phyloP scores from a whole-genome alignment of 1,139 yeast genomes.

The Lodderomyces margitis region DNA sequence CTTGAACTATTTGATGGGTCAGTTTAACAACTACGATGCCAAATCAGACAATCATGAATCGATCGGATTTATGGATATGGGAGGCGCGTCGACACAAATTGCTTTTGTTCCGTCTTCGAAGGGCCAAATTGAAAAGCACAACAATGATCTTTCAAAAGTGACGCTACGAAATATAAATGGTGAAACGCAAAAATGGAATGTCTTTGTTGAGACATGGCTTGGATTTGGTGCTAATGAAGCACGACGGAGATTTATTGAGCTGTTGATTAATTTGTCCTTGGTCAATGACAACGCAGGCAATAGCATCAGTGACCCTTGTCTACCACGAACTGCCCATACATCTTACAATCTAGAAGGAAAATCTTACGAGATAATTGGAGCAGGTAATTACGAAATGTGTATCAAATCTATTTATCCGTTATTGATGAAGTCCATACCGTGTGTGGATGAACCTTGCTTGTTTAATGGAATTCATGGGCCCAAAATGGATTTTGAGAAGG shows the following conservation, averaged over 20 bases:
- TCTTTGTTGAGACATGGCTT: slow-evolving; percentile 79
- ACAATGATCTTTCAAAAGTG: slow-evolving; percentile 61
- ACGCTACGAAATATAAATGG: slow-evolving; percentile 61
- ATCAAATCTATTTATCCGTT: slow-evolving; percentile 67
- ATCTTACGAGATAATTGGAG: slow-evolving; percentile 53
- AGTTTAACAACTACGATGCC: slow-evolving; percentile 45
- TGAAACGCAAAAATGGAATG: slow-evolving; percentile 60
- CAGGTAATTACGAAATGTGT: slow-evolving; percentile 70
- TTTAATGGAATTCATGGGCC: slow-evolving; percentile 85
- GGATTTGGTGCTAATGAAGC: slow-evolving; percentile 88
- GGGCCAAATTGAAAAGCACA: slow-evolving; percentile 53
- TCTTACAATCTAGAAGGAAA: slow-evolving; percentile 40
- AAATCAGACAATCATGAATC: slow-evolving; percentile 42
- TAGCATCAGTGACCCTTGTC: slow-evolving; percentile 63
- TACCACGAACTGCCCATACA: slow-evolving; percentile 58
- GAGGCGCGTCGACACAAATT: slow-evolving; percentile 82
- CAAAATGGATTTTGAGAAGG: slow-evolving; percentile 62
- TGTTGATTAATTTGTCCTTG: slow-evolving; percentile 34
- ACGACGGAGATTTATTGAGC: slow-evolving; percentile 58
- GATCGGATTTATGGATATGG: slow-evolving; percentile 87
- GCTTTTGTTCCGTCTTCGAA: slow-evolving; percentile 68
- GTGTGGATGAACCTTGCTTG: slow-evolving; percentile 69
- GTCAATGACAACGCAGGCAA: slow-evolving; percentile 20
- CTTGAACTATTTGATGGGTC: slow-evolving; percentile 62
- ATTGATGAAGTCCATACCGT: slow-evolving; percentile 67